A percentile compares a stretch with the other conserved stretches of the same genome.
phyloP scores from a whole-genome alignment of 345 rosid genomes.

The Physaria fendleri region DNA sequence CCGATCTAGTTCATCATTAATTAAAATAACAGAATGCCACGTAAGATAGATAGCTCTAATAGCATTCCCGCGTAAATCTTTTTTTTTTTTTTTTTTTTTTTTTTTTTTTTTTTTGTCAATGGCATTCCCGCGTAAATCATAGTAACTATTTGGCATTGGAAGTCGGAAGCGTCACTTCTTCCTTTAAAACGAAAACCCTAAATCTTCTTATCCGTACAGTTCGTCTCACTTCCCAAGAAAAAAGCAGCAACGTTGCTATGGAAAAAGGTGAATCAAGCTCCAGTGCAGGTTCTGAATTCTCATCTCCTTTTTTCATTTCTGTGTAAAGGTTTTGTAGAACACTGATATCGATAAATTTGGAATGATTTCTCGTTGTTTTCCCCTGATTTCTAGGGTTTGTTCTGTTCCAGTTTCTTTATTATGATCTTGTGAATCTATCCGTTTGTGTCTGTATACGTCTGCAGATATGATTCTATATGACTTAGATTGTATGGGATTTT shows the following conservation, averaged over 20 bases:
- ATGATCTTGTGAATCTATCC: neutral
- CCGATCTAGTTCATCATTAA: too few relatives aligned
- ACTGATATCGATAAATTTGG: neutral
- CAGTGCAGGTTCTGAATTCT: neutral
- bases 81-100: too few relatives aligned
- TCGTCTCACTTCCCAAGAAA: neutral
- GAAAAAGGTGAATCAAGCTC: neutral
- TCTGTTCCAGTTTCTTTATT: neutral
- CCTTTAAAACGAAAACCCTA: neutral
- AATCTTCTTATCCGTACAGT: neutral
- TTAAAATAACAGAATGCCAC: neutral
- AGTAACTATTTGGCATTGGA: neutral
- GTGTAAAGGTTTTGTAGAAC: neutral
- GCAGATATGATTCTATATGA: neutral
- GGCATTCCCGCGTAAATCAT: slow-evolving; percentile 18
- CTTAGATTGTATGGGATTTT: too few relatives aligned
- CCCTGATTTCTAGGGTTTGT: neutral
- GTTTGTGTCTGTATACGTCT: neutral
- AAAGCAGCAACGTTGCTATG: neutral
- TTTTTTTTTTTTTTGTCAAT: too few relatives aligned
- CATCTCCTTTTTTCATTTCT: neutral
- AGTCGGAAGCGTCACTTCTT: neutral
- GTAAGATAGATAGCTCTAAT: neutral
- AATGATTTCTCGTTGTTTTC: neutral
- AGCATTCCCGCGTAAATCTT: too few relatives aligned